A percentile compares a stretch with the other conserved stretches of the same genome.
These are phyloP conservation scores for Tubosaeta sp. DNA, from an alignment of 768 basidiomycete species.

Conservation along the genomic window DNA sequence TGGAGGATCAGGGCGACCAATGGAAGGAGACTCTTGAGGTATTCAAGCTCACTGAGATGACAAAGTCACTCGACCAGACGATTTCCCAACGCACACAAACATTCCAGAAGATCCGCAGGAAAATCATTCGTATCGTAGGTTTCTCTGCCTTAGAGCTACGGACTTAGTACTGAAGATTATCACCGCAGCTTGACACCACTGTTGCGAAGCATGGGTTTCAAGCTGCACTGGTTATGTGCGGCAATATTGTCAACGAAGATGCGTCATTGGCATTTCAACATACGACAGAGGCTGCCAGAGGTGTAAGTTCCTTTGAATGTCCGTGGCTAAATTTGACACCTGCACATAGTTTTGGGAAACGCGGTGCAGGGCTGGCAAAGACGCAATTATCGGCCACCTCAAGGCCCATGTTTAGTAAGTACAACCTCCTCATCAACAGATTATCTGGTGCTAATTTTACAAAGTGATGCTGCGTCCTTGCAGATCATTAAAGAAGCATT, in stretches of 20 bases:
- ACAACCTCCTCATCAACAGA: neutral
- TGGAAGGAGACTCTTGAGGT: conserved; percentile 1
- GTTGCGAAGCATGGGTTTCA: neutral
- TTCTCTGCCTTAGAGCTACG: neutral
- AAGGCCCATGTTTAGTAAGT: conserved; percentile 1
- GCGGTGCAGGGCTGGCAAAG: neutral
- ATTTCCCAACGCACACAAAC: neutral
- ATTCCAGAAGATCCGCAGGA: neutral
- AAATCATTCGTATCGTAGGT: neutral
- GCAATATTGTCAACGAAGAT: conserved; percentile 1
- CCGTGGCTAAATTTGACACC: no score
- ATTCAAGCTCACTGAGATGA: neutral
- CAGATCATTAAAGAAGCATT: neutral
- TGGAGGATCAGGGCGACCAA: neutral
- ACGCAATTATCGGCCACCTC: neutral
- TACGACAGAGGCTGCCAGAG: neutral
- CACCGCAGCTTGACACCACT: neutral
- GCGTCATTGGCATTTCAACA: neutral
- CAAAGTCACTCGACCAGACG: neutral
- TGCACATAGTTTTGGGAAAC: neutral
- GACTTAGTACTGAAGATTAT: neutral
- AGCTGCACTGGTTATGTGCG: neutral
- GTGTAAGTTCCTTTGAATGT: neutral
- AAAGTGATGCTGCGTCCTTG: neutral
- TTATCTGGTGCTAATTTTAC: no score